Conservation (phyloP, 805 yeast species). For the Teunomyces cretensis region DNA sequence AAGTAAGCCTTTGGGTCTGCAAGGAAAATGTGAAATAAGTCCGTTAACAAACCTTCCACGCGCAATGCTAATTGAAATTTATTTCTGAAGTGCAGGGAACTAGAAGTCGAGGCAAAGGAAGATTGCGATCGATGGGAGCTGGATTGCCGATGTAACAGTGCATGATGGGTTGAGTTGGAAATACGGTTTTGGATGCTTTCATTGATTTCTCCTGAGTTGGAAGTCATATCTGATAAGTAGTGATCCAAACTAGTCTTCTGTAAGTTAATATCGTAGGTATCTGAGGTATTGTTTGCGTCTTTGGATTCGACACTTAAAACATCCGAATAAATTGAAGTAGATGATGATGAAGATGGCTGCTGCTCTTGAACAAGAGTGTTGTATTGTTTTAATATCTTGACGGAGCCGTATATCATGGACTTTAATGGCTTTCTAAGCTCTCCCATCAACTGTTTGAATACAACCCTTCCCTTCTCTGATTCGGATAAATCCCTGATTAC, state of each 20-base stretch:
- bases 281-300: background rate
- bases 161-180: background rate
- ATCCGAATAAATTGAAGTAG: conserved; percentile 6
- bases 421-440: conserved; percentile 24
- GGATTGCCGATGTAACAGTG: background rate
- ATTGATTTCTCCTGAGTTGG: background rate
- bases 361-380: background rate
- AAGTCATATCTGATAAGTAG: conserved; percentile 11
- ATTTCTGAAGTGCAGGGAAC: background rate
- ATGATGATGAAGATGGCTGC: conserved; percentile 2
- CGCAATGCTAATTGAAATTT: conserved; percentile 5
- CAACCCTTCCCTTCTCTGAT: conserved; percentile 16
- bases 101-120: background rate
- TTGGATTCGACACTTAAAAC: conserved; percentile 5
- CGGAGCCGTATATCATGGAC: conserved; percentile 24
- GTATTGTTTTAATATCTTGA: conserved; percentile 21
- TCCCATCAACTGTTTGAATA: conserved; percentile 24
- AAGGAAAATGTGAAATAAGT: conserved; percentile 31
- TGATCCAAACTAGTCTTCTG: conserved; percentile 18
- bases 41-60: conserved; percentile 29
- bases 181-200: background rate
- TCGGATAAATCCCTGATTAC: conserved; percentile 32
- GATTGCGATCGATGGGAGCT: conserved; percentile 1
- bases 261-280: conserved; percentile 4
- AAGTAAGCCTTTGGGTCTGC: conserved; percentile 35